Evolutionary conservation across 1,284 basidiomycete species (phyloP), one percentile per base, ranked within the genome.

Genomic region (Ceratobasidium papillatum): DNA sequence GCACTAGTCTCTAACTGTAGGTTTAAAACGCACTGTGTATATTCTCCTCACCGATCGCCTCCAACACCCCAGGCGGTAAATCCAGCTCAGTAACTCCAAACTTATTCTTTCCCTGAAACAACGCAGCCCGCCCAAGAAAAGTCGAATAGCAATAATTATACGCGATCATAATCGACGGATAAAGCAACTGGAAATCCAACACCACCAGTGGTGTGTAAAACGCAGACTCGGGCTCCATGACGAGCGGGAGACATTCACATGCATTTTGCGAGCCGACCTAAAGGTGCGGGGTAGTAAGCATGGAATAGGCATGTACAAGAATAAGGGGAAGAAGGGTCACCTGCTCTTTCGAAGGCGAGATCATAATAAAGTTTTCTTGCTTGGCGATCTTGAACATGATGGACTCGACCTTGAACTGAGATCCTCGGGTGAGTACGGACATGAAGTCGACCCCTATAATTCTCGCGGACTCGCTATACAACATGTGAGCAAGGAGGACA

Each of bases 351-450:
- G 90, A 95, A 0, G 96, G 95, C 0, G 96, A 96, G 30, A 96
- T 84, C 7, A 98, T 84, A 49, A 98, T 88, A 79, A 95, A 96
- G 78, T 89, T 94, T 81, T 99, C 97, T 0, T 96, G 96, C 83
- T 99, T 99, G n/a, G 95, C 94, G 64, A 99, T 95, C 30, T 96
- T 90, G 81, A 98, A 95, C 91, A 99, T 92, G 84, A 99, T 97
- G 0, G 95, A 96, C 84, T 99, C 97, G 25, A 99, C 97, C 83
- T 99, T 99, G 86, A 95, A 99, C 79, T 99, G 97, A 1, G 95
- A 97, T 0, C 97, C 97, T 38, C 98, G 89, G 77, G 90, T 95
- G 75, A 98, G 89, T 54, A 99, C 96, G 0, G 96, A 98, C 80
- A 93, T 94, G 81, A 99, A 99, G 82, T 99, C 97, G 63, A 99